These are phyloP conservation scores for Hemisphaericaspora xylofermentans DNA, from an alignment of 1,139 yeast species.

Conservation along the genomic window DNA sequence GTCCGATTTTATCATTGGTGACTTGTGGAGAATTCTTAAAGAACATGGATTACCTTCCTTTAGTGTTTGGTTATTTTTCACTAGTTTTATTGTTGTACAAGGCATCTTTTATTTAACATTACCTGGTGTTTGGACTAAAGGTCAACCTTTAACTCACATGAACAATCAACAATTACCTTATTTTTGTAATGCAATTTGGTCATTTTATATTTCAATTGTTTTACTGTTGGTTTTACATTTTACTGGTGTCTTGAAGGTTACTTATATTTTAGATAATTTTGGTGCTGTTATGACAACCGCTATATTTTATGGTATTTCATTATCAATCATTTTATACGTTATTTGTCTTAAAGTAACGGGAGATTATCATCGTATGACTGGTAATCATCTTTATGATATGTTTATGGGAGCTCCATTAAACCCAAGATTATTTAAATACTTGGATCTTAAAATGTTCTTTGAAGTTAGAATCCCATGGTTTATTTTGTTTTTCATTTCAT, in stretches of 20 bases:
- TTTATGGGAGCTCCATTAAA: conserved; percentile 98
- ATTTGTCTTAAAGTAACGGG: conserved; percentile 65
- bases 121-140: conserved; percentile 95
- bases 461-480: conserved; percentile 98
- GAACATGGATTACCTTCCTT: conserved; percentile 68
- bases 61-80: conserved; percentile 68
- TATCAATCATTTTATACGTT: conserved; percentile 62
- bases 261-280: conserved; percentile 73
- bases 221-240: conserved; percentile 63
- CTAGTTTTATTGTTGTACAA: conserved; percentile 70
- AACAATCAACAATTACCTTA: conserved; percentile 81
- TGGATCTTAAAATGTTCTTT: conserved; percentile 91
- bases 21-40: conserved; percentile 45
- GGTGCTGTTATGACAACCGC: conserved; percentile 94
- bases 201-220: conserved; percentile 69
- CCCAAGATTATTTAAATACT: conserved; percentile 86
- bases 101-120: conserved; percentile 74
- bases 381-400: conserved; percentile 83
- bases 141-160: conserved; percentile 85
- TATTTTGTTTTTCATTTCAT: conserved; percentile 73
- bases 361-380: conserved; percentile 87
- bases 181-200: conserved; percentile 87
- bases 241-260: conserved; percentile 69
- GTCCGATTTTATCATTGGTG: conserved; percentile 48
- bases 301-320: conserved; percentile 69